Percentiles rank a stretch among this genome's conserved stretches.
These are phyloP conservation scores for Hypoxylon sp. DNA, from an alignment of 2,329 filamentous ascomycete species.

Conservation along the genomic window DNA sequence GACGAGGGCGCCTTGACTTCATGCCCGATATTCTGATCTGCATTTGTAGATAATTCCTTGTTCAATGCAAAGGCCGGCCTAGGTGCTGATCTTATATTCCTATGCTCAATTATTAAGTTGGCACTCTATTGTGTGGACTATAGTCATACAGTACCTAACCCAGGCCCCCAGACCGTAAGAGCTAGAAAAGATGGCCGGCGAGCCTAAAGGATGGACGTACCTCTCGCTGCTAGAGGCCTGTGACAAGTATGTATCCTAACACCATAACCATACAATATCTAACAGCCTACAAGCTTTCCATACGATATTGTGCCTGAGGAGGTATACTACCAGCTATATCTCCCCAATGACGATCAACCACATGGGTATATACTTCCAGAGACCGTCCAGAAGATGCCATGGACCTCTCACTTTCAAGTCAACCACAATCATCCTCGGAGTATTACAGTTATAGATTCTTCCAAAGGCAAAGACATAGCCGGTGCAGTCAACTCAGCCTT, in stretches of 20 bases:
- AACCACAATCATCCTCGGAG: conserved; percentile 49
- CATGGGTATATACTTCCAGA: conserved; percentile 66
- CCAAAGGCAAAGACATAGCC: conserved; percentile 48
- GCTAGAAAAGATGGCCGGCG: conserved; percentile 27
- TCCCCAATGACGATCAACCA: conserved; percentile 61
- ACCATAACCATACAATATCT: conserved; percentile 13
- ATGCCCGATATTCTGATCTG: neutral
- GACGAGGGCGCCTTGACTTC: conserved; percentile 3
- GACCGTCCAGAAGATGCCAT: conserved; percentile 63
- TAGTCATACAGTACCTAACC: neutral
- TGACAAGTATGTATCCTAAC: conserved; percentile 37
- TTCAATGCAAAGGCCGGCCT: neutral
- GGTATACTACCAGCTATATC: conserved; percentile 62
- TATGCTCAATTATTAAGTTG: neutral
- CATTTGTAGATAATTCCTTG: neutral
- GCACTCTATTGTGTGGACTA: neutral
- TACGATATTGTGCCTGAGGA: conserved; percentile 53
- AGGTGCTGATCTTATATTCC: neutral
- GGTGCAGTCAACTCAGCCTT: conserved; percentile 53
- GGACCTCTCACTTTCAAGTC: conserved; percentile 57
- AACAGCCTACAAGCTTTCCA: conserved; percentile 60
- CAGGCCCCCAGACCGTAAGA: neutral
- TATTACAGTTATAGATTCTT: conserved; percentile 53
- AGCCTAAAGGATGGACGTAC: conserved; percentile 36
- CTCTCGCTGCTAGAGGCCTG: conserved; percentile 40